Evolutionary conservation across 208 protist species (phyloP).

Genomic region (Zelonia costaricensis): DNA sequence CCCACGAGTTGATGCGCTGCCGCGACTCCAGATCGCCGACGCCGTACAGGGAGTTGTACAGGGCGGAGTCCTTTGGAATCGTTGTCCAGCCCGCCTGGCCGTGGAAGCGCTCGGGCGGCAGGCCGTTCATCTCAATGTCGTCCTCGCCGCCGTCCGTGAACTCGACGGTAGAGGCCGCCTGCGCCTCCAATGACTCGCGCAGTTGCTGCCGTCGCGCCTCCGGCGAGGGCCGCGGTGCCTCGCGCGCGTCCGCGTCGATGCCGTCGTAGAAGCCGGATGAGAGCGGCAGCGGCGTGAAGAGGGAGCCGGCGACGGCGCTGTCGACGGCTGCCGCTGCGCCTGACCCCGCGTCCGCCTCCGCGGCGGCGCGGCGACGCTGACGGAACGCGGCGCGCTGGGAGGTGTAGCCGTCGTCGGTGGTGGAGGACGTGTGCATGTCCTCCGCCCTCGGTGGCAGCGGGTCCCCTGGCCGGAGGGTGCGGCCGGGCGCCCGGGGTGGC

Average conservation of each 20-base stretch:
- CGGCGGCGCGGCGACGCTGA: background rate
- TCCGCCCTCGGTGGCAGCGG: conserved; percentile 8
- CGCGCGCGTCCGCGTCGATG: conserved; percentile 65
- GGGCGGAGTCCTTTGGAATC: conserved; percentile 72
- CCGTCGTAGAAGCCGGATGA: conserved; percentile 71
- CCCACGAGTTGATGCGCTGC: conserved; percentile 79
- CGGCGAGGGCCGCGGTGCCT: conserved; percentile 22
- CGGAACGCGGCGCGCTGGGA: conserved; percentile 32
- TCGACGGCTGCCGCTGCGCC: conserved; percentile 5
- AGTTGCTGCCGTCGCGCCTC: conserved; percentile 54
- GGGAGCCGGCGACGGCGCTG: conserved; percentile 34
- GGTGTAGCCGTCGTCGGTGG: conserved; percentile 18
- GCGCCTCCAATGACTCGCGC: conserved; percentile 54
- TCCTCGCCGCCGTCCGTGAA: conserved; percentile 78
- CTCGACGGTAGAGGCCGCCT: conserved; percentile 69
- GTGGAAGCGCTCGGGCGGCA: conserved; percentile 75
- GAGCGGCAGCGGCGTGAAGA: conserved; percentile 64
- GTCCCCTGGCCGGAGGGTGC: conserved; percentile 14
- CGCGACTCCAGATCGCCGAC: conserved; percentile 75
- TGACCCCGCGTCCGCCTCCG: background rate
- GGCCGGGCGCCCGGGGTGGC: background rate
- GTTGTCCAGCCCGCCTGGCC: conserved; percentile 71
- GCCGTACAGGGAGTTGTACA: conserved; percentile 65
- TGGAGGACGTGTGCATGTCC: background rate
- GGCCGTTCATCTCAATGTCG: conserved; percentile 75